These are phyloP conservation scores for Cyclotella atomus DNA, from an alignment of 108 stramenopile genomes.

Conservation along the genomic window DNA sequence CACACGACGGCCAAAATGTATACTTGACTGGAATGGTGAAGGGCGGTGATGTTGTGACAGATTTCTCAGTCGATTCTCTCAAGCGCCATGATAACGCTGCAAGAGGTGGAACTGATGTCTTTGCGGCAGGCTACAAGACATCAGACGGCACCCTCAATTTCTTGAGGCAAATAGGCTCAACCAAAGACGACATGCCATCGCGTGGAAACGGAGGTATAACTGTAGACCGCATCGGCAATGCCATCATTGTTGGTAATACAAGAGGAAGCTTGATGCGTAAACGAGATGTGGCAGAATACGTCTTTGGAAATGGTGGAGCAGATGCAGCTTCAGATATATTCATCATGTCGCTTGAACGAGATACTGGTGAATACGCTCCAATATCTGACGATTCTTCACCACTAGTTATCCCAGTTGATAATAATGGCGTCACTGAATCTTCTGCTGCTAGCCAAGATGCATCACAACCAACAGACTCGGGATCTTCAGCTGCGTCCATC, in stretches of 20 bases:
- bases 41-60: slow-evolving; percentile 48
- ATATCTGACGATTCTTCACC: slow-evolving; percentile 19
- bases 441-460: neutral
- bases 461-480: neutral
- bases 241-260: slow-evolving; percentile 57
- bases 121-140: slow-evolving; percentile 55
- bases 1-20: slow-evolving; percentile 60
- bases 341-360: slow-evolving; percentile 57
- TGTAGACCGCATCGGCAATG: slow-evolving; percentile 52
- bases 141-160: slow-evolving; percentile 42
- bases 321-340: slow-evolving; percentile 54
- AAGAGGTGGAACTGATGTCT: slow-evolving; percentile 55
- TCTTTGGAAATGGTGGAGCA: slow-evolving; percentile 21
- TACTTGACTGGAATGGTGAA: slow-evolving; percentile 67
- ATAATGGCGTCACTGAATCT: neutral
- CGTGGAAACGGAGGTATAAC: slow-evolving; percentile 55
- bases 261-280: slow-evolving; percentile 54
- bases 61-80: slow-evolving; percentile 26
- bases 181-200: slow-evolving; percentile 53
- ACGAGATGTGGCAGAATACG: slow-evolving; percentile 33
- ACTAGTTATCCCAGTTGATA: slow-evolving; percentile 3
- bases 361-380: slow-evolving; percentile 30
- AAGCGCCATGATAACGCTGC: slow-evolving; percentile 12
- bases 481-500: slow-evolving; percentile 7
- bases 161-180: slow-evolving; percentile 56